Conservation (phyloP, 2,329 filamentous ascomycete species). For the Mariannaea sp. region DNA sequence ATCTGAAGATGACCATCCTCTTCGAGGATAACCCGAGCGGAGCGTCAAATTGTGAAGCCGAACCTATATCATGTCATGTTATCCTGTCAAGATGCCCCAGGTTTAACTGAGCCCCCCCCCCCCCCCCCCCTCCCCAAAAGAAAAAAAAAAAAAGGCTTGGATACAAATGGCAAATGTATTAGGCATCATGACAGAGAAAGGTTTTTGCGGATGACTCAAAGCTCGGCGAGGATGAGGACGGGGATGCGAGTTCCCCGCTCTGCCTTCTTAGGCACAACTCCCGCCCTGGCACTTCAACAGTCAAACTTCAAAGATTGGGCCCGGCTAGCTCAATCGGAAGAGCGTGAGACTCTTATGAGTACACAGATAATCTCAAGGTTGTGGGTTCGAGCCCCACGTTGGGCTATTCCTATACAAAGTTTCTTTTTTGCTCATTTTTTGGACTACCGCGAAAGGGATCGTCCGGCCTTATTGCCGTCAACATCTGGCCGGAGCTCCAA, state of each 20-base stretch:
- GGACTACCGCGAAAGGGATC: background rate
- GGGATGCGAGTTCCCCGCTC: background rate
- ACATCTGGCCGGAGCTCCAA: background rate
- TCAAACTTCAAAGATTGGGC: background rate
- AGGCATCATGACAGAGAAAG: no score
- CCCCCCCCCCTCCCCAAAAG: no score
- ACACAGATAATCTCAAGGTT: background rate
- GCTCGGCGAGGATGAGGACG: background rate
- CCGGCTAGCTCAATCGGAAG: constrained; percentile 3
- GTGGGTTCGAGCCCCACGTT: constrained; percentile 1
- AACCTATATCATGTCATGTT: background rate
- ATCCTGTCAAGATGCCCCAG: no score
- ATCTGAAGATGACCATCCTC: background rate
- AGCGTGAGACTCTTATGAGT: constrained; percentile 4
- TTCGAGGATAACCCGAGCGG: background rate
- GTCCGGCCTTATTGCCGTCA: background rate
- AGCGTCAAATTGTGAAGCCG: background rate
- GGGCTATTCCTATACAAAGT: background rate
- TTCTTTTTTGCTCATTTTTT: background rate
- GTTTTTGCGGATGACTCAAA: no score
- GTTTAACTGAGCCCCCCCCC: no score
- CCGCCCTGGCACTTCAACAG: background rate
- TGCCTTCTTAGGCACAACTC: background rate
- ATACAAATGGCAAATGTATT: background rate
- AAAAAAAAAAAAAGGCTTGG: background rate